Percentiles rank a stretch among this genome's conserved stretches.
Conservation (phyloP, 2,329 filamentous ascomycete genomes). For the Alternaria triticimaculans region DNA sequence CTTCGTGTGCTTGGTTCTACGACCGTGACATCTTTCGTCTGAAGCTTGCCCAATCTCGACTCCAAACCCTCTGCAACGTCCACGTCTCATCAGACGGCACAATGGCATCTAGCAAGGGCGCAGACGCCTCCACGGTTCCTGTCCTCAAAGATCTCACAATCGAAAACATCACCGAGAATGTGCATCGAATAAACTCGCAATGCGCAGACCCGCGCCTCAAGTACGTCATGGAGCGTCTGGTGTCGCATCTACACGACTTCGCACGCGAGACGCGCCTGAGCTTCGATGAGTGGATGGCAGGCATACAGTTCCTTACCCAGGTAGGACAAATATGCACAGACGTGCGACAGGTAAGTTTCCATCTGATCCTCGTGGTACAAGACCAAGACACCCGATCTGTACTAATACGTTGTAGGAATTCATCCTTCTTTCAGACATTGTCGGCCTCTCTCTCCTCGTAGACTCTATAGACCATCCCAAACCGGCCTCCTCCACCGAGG, state of each 20-base stretch:
- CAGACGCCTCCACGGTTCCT: slow-evolving; percentile 14
- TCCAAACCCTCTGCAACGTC: neutral
- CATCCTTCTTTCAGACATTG: slow-evolving; percentile 80
- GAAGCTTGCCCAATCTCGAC: neutral
- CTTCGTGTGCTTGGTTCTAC: neutral
- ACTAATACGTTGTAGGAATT: slow-evolving; percentile 63
- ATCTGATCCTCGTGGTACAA: neutral
- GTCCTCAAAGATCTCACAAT: slow-evolving; percentile 70
- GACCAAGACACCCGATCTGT: neutral
- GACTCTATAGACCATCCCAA: slow-evolving; percentile 87
- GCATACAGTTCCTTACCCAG: slow-evolving; percentile 72
- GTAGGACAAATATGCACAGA: slow-evolving; percentile 77
- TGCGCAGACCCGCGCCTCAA: slow-evolving; percentile 69
- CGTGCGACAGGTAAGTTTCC: slow-evolving; percentile 67
- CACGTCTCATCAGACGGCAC: neutral
- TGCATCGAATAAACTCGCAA: slow-evolving; percentile 76
- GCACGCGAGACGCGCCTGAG: slow-evolving; percentile 78
- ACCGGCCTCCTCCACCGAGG: slow-evolving; percentile 72
- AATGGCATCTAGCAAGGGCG: slow-evolving; percentile 2
- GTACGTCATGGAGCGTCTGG: slow-evolving; percentile 75
- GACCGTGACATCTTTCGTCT: neutral
- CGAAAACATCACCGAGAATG: slow-evolving; percentile 81
- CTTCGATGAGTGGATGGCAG: slow-evolving; percentile 79
- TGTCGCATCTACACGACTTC: slow-evolving; percentile 82
- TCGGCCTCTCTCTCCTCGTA: slow-evolving; percentile 80